Evolutionary conservation across 768 basidiomycete species (phyloP).

Genomic region (Phanerochaete carnosa): DNA sequence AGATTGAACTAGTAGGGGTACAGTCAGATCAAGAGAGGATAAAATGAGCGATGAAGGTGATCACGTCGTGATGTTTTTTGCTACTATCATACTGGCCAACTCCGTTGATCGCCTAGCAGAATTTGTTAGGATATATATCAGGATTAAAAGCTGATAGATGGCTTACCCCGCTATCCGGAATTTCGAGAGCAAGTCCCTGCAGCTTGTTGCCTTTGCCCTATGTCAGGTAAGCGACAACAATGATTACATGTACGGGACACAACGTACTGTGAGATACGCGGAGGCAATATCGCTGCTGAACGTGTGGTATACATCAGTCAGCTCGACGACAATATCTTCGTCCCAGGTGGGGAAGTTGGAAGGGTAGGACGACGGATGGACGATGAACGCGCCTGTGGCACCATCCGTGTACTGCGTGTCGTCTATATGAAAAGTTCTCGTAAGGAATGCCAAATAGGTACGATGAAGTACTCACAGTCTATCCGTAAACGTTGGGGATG

Average conservation of each 20-base stretch:
- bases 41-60: background rate
- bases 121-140: no score
- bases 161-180: conserved; percentile 29
- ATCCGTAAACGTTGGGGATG: background rate
- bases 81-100: no score
- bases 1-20: conserved; percentile 29
- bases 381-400: conserved; percentile 45
- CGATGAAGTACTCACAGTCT: conserved; percentile 20
- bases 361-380: conserved; percentile 38
- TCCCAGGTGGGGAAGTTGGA: no score
- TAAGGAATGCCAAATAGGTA: background rate
- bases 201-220: conserved; percentile 25
- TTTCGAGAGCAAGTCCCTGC: conserved; percentile 32
- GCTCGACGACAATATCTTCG: conserved; percentile 38
- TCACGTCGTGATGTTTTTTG: conserved; percentile 25
- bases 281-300: conserved; percentile 23
- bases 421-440: conserved; percentile 8
- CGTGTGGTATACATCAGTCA: conserved; percentile 32
- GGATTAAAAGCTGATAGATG: background rate
- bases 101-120: conserved; percentile 28
- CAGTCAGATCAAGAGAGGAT: conserved; percentile 9
- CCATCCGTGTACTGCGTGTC: conserved; percentile 46
- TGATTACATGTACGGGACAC: conserved; percentile 9
- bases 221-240: conserved; percentile 26
- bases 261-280: conserved; percentile 22